phyloP scores from a whole-genome alignment of 1,284 basidiomycete species.

The Pholiota adiposa region DNA sequence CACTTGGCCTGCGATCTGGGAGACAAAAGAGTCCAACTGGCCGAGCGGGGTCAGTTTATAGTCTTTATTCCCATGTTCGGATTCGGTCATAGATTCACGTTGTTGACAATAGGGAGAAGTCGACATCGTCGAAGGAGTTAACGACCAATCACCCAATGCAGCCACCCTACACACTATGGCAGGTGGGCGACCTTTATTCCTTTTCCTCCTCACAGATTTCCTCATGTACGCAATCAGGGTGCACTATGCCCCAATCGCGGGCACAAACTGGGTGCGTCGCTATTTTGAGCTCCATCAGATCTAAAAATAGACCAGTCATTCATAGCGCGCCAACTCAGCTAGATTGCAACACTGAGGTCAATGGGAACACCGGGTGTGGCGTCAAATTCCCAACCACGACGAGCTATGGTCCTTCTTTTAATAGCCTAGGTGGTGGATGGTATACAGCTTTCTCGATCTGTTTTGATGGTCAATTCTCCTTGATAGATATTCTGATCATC shows the following conservation, averaged over 20 bases:
- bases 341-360: conserved; percentile 58
- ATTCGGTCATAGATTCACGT: conserved; percentile 17
- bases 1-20: conserved; percentile 37
- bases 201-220: not conserved
- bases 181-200: conserved; percentile 16
- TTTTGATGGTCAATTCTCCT: conserved; percentile 36
- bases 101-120: conserved; percentile 55
- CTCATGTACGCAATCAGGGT: conserved; percentile 41
- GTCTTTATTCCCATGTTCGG: conserved; percentile 1
- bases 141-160: conserved; percentile 57
- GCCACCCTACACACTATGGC: conserved; percentile 62
- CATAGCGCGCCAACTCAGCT: not conserved
- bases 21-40: conserved; percentile 28
- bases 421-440: conserved; percentile 67
- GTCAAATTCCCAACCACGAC: conserved; percentile 47
- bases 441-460: conserved; percentile 19
- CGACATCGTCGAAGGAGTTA: conserved; percentile 74
- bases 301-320: not conserved
- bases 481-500: not conserved
- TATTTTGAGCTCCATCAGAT: conserved; percentile 1
- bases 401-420: conserved; percentile 67
- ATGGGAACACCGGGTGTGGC: conserved; percentile 66
- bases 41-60: conserved; percentile 25
- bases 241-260: conserved; percentile 58
- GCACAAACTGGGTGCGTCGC: conserved; percentile 51